Evolutionary conservation across 1,284 basidiomycete species (phyloP).

Genomic region (Austroboletus niveus): DNA sequence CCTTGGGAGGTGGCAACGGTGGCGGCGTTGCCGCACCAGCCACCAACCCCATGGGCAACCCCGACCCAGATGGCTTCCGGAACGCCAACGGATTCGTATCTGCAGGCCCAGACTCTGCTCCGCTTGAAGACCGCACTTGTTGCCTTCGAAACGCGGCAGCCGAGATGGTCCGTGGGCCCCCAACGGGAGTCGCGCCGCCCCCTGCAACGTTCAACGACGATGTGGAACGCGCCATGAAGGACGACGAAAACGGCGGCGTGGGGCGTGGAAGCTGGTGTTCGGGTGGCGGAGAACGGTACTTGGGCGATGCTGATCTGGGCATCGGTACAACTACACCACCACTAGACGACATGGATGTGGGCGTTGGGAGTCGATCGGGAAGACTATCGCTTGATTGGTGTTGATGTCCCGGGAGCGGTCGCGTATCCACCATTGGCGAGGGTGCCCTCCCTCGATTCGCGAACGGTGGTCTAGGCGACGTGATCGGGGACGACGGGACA

Average conservation of each 20-base stretch:
- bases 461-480: slow-evolving; percentile 30
- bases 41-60: neutral
- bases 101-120: slow-evolving; percentile 21
- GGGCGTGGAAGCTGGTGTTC: slow-evolving; percentile 30
- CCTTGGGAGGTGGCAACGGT: slow-evolving; percentile 28
- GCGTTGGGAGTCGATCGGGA: slow-evolving; percentile 15
- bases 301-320: slow-evolving; percentile 22
- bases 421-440: slow-evolving; percentile 9
- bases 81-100: slow-evolving; percentile 50
- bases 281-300: slow-evolving; percentile 39
- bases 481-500: slow-evolving; percentile 27
- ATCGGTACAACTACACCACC: neutral
- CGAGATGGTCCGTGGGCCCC: slow-evolving; percentile 55
- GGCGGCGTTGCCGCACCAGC: slow-evolving; percentile 1
- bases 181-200: slow-evolving; percentile 9
- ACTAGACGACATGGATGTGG: no score
- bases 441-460: slow-evolving; percentile 16
- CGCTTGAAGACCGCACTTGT: slow-evolving; percentile 36
- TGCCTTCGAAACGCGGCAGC: slow-evolving; percentile 73
- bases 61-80: slow-evolving; percentile 30
- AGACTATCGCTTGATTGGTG: slow-evolving; percentile 6
- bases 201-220: slow-evolving; percentile 31
- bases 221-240: slow-evolving; percentile 32
- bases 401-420: slow-evolving; percentile 1
- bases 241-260: slow-evolving; percentile 31